Conservation (phyloP, 176 grass and related monocot genomes). For the Urochloa ruziziensis region DNA sequence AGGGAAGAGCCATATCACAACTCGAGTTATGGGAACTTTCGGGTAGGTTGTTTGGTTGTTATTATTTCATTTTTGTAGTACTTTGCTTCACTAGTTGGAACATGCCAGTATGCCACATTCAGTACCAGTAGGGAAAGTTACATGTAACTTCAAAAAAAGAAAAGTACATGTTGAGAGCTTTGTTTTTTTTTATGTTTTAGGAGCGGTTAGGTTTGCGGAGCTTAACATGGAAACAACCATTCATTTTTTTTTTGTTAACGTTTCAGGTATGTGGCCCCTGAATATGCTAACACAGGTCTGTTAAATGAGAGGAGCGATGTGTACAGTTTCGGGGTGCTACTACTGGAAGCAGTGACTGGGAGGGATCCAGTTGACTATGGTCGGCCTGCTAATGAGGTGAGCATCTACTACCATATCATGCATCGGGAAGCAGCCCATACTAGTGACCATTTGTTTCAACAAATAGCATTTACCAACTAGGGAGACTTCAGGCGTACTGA, state of each 20-base stretch:
- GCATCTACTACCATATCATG: conserved; percentile 6
- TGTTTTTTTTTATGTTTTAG: neutral
- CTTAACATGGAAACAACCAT: neutral
- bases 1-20: conserved; percentile 33
- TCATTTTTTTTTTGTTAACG: neutral
- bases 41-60: conserved; percentile 11
- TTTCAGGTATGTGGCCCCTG: conserved; percentile 40
- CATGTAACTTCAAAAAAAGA: too few relatives aligned
- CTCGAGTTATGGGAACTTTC: conserved; percentile 38
- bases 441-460: neutral
- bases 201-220: neutral
- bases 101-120: neutral
- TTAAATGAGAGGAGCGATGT: conserved; percentile 47
- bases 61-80: neutral
- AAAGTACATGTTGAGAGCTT: neutral
- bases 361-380: conserved; percentile 30
- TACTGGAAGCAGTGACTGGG: conserved; percentile 29
- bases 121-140: neutral
- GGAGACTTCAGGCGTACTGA: neutral
- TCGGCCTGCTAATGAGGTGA: conserved; percentile 32
- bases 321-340: conserved; percentile 45
- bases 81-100: neutral
- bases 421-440: neutral
- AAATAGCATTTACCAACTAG: neutral
- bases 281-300: conserved; percentile 49